Base-by-base conservation (phyloP, 2,329 filamentous ascomycete species). In the Pseudogymnoascus pannorum region DNA sequence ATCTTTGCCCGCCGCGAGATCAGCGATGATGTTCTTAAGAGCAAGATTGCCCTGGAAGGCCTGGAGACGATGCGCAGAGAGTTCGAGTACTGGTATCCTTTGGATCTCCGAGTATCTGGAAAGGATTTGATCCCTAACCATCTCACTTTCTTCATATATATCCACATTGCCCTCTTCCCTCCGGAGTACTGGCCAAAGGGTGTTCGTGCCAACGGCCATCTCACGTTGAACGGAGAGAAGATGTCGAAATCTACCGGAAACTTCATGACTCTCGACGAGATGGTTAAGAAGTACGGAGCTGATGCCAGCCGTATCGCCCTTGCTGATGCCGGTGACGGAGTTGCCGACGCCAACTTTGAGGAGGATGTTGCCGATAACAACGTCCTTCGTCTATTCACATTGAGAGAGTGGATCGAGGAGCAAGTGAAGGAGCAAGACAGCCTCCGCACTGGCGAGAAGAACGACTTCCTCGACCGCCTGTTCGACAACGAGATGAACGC, bases 211-310 rank as follows among this genome's bases (percentile, higher is more conserved):
- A 99, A 99, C 72, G 94, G 94, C 1, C 93, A 97, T 76, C 78
- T 97, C 70, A 85, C 96, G 75, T 81, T 99, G 66, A 99, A 99
- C 73, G 93, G 93, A 58, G 91, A 96, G 73, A 99, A 99, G 83
- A 99, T 99, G 94, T 89, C 87, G 74, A 99, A 99, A 80, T 93
- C 88, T 60, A 97, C 92, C 0, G 94, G 94, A 65, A 99, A 97
- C 78, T 99, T 99, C 80, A 81, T 99, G 74, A 97, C 94, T 9
- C 80, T 97, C 59, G 83, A 87, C 60, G 90, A 97, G 65, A 83
- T 92, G 29, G 88, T 93, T 12, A 83, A 87, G 68, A 99, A 99
- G 75, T 99, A 94, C 69, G 94, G 94, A 70, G 93, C 94, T 7
- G 94, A 97, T 73, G 94, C 94, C 11, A 88, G 89, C 44, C 85